Conservation (phyloP, 345 rosid genomes). For the Corchorus capsularis region DNA sequence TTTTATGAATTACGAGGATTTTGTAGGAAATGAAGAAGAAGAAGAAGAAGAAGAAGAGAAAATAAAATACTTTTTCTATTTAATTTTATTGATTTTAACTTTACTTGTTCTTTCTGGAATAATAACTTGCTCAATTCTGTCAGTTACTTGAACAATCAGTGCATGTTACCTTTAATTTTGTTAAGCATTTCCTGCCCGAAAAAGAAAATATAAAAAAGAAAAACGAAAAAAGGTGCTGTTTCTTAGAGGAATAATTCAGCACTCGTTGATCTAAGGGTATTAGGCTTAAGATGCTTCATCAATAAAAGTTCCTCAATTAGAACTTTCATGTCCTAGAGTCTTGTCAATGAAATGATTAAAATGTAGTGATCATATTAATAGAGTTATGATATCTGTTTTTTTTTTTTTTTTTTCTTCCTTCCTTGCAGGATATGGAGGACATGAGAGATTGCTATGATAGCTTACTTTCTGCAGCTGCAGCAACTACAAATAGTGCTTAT, state of each 20-base stretch:
- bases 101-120: not conserved
- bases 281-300: not conserved
- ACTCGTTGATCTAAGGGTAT: not conserved
- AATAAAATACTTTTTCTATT: not conserved
- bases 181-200: too few relatives aligned
- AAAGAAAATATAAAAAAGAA: too few relatives aligned
- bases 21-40: too few relatives aligned
- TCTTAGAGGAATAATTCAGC: not conserved
- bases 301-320: too few relatives aligned
- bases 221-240: too few relatives aligned
- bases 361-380: not conserved
- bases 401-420: not conserved
- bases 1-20: too few relatives aligned
- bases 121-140: not conserved
- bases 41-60: too few relatives aligned
- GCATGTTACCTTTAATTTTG: too few relatives aligned
- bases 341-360: not conserved
- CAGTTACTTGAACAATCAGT: not conserved
- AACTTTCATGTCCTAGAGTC: not conserved
- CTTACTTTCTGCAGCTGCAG: constrained; percentile 92
- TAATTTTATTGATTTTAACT: not conserved
- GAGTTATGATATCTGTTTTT: too few relatives aligned
- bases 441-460: constrained; percentile 94
- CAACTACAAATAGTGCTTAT: constrained; percentile 87
- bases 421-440: constrained; percentile 68